Percentiles rank a stretch among this genome's conserved stretches.
Conservation (phyloP, 2,329 filamentous ascomycete species). For the Chrysoporthe puriensis region DNA sequence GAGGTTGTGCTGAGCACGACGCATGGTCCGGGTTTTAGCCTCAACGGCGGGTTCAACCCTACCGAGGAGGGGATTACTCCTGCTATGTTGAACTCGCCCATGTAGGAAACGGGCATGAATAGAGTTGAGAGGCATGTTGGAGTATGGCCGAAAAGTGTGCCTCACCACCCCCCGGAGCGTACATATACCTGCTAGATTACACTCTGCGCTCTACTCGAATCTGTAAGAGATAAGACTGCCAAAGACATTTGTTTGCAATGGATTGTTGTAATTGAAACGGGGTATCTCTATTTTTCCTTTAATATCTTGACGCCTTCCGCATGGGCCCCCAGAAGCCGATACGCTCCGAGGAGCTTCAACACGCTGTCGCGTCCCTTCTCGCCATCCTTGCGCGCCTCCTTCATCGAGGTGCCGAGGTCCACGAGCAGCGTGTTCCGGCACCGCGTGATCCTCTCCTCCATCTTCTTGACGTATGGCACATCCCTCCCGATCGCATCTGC, state of each 20-base stretch:
- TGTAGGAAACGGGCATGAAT: conserved; percentile 44
- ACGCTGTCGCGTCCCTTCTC: conserved; percentile 48
- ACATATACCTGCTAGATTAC: not conserved
- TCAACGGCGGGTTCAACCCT: conserved; percentile 78
- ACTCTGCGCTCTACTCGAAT: not conserved
- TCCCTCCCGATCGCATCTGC: conserved; percentile 51
- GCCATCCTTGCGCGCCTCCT: conserved; percentile 48
- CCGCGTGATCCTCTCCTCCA: conserved; percentile 54
- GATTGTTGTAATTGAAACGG: not conserved
- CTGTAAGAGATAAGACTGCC: not conserved
- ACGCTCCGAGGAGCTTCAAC: conserved; percentile 57
- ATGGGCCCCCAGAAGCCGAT: conserved; percentile 56
- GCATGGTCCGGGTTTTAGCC: conserved; percentile 80
- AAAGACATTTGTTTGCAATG: not conserved
- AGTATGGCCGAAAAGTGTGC: not conserved
- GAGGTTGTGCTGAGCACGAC: conserved; percentile 84
- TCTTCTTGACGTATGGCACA: conserved; percentile 54
- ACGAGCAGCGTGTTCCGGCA: conserved; percentile 62
- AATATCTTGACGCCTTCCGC: conserved; percentile 56
- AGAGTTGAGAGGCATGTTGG: no score
- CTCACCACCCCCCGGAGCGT: not conserved
- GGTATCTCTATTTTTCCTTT: conserved; percentile 41
- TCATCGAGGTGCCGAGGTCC: conserved; percentile 55
- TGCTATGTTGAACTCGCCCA: conserved; percentile 56
- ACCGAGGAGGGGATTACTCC: conserved; percentile 60